Percentiles rank a stretch among this genome's conserved stretches.
Evolutionary conservation across 441 rosid genomes (phyloP).

Genomic region (Flueggea neowawraea): DNA sequence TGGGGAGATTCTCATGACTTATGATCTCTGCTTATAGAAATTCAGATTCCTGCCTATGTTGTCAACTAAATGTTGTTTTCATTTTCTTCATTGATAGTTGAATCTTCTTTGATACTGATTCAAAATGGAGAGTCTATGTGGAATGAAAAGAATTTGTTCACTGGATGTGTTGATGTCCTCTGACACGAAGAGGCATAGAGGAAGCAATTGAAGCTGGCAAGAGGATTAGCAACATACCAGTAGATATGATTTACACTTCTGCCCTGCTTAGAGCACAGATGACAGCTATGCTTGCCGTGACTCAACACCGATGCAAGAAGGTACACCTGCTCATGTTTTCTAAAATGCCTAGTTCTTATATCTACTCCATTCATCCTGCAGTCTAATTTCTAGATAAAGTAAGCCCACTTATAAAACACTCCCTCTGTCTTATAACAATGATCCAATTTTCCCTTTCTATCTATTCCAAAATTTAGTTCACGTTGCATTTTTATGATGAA

Average conservation of each 20-base stretch:
- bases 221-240: constrained; percentile 90
- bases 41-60: no score
- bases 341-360: constrained; percentile 5
- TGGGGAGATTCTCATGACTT: no score
- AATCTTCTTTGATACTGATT: constrained; percentile 80
- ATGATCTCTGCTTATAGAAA: no score
- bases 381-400: no score
- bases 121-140: constrained; percentile 96
- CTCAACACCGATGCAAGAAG: constrained; percentile 91
- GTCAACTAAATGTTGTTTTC: no score
- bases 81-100: constrained; percentile 39
- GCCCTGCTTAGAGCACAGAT: constrained; percentile 92
- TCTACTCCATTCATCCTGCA: not conserved
- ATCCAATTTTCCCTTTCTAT: no score
- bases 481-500: no score
- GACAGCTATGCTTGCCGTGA: constrained; percentile 99
- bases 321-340: constrained; percentile 9
- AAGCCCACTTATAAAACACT: no score
- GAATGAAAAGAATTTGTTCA: constrained; percentile 96
- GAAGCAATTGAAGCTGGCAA: constrained; percentile 98
- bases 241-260: constrained; percentile 87
- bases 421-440: no score
- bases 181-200: constrained; percentile 84
- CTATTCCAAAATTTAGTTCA: no score
- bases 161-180: constrained; percentile 97